Percentiles rank a stretch among this genome's conserved stretches.
Evolutionary conservation across 2,329 filamentous ascomycete genomes (phyloP).

Genomic region (Gaeumannomyces tritici): DNA sequence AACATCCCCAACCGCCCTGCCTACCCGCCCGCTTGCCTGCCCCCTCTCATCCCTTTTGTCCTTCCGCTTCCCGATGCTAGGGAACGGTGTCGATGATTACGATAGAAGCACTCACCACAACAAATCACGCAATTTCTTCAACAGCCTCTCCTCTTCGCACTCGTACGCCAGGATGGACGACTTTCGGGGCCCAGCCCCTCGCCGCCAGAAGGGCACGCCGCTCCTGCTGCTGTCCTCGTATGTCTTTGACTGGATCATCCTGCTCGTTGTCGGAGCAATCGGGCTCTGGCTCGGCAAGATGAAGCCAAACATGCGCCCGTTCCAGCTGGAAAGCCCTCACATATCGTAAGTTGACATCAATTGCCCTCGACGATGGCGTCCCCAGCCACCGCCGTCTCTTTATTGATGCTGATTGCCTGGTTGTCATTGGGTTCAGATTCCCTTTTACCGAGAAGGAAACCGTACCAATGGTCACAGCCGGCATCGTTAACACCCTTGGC

Average conservation of each 20-base stretch:
- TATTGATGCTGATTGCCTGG: background rate
- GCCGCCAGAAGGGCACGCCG: slow-evolving; percentile 14
- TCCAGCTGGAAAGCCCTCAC: slow-evolving; percentile 61
- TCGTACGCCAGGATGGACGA: slow-evolving; percentile 22
- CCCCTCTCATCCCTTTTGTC: background rate
- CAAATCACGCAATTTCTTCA: background rate
- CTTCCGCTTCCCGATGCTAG: background rate
- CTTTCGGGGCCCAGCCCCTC: background rate
- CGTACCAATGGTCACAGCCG: slow-evolving; percentile 56
- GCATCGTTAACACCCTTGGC: slow-evolving; percentile 51
- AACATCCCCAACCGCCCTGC: background rate
- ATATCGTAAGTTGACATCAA: slow-evolving; percentile 52
- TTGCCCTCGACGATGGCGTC: background rate
- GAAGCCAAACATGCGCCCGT: slow-evolving; percentile 58
- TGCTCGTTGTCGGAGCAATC: slow-evolving; percentile 48
- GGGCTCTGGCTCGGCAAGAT: slow-evolving; percentile 49
- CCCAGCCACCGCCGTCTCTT: background rate
- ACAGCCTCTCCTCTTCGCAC: background rate
- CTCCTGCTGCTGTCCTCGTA: slow-evolving; percentile 52
- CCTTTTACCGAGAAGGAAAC: slow-evolving; percentile 63
- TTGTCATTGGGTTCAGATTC: slow-evolving; percentile 36
- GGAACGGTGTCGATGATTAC: background rate
- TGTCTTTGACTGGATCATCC: slow-evolving; percentile 63
- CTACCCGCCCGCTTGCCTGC: background rate
- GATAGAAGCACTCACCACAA: no score